Percentiles rank a stretch among this genome's conserved stretches.
phyloP scores from a whole-genome alignment of 1,284 basidiomycete species.

The Irpex sp. region DNA sequence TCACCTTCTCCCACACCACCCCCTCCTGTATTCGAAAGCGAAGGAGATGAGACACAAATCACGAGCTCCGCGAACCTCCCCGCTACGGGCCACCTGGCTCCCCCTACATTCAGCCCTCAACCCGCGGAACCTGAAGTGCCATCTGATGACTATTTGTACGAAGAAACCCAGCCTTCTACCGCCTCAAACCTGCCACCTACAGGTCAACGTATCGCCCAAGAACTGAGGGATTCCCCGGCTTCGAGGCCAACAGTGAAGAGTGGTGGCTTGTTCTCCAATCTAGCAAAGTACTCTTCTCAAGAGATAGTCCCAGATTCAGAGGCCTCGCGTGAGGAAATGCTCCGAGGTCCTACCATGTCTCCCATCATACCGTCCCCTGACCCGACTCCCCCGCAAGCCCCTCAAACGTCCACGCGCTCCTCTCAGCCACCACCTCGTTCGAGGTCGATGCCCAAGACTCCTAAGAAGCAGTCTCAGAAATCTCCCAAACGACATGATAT shows the following conservation, averaged over 20 bases:
- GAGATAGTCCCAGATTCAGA: conserved; percentile 29
- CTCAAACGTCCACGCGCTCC: not conserved
- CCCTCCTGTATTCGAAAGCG: not conserved
- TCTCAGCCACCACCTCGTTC: not conserved
- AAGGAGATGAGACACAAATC: conserved; percentile 11
- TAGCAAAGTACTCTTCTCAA: conserved; percentile 5
- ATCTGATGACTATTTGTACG: not conserved
- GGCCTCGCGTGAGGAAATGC: conserved; percentile 10
- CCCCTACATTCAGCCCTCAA: not conserved
- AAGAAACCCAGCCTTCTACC: conserved; percentile 9
- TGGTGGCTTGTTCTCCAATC: not conserved
- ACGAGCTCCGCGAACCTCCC: not conserved
- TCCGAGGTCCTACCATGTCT: not conserved
- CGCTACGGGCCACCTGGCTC: not conserved
- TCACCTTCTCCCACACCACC: not conserved
- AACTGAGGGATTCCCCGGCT: not conserved
- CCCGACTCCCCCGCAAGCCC: not conserved
- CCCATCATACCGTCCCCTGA: not conserved
- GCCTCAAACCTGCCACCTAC: conserved; percentile 5
- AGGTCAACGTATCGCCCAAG: not conserved
- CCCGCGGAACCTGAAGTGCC: not conserved
- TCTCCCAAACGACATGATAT: not conserved
- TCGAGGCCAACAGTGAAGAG: conserved; percentile 10
- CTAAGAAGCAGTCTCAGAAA: not conserved
- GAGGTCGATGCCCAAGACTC: conserved; percentile 1